Conservation (phyloP, 1,284 basidiomycete species). For the Peniophora sp. region DNA sequence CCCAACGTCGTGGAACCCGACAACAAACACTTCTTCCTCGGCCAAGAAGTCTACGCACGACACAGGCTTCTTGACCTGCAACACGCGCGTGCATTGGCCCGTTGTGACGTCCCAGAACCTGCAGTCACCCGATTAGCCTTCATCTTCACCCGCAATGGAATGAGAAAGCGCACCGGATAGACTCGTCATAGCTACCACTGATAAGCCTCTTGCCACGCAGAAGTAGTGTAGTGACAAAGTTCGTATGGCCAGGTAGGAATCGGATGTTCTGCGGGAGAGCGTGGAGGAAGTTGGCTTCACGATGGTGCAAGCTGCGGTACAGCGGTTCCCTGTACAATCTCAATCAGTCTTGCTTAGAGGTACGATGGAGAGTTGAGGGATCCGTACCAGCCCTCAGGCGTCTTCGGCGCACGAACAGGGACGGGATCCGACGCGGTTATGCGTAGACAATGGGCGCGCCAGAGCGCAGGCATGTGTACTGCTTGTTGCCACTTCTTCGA, state of each 20-base stretch:
- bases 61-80: slow-evolving; percentile 79
- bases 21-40: slow-evolving; percentile 84
- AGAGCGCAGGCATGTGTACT: slow-evolving; percentile 65
- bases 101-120: slow-evolving; percentile 83
- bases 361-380: background rate
- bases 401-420: slow-evolving; percentile 50
- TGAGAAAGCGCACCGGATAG: slow-evolving; percentile 29
- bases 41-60: slow-evolving; percentile 85
- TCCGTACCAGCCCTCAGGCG: slow-evolving; percentile 64
- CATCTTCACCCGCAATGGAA: slow-evolving; percentile 86
- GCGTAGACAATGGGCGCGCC: slow-evolving; percentile 69
- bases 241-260: slow-evolving; percentile 78
- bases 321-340: slow-evolving; percentile 51
- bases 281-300: slow-evolving; percentile 79
- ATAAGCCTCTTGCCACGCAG: slow-evolving; percentile 42
- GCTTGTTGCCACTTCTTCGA: slow-evolving; percentile 70
- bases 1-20: slow-evolving; percentile 90
- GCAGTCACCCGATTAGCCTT: slow-evolving; percentile 47
- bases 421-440: slow-evolving; percentile 72
- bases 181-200: background rate
- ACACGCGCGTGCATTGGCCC: slow-evolving; percentile 73
- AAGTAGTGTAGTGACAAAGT: slow-evolving; percentile 81
- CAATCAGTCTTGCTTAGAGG: background rate
- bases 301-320: slow-evolving; percentile 76
- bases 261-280: slow-evolving; percentile 71